Conservation (phyloP, 106 monocot species). For the Xerophyta viscosa region DNA sequence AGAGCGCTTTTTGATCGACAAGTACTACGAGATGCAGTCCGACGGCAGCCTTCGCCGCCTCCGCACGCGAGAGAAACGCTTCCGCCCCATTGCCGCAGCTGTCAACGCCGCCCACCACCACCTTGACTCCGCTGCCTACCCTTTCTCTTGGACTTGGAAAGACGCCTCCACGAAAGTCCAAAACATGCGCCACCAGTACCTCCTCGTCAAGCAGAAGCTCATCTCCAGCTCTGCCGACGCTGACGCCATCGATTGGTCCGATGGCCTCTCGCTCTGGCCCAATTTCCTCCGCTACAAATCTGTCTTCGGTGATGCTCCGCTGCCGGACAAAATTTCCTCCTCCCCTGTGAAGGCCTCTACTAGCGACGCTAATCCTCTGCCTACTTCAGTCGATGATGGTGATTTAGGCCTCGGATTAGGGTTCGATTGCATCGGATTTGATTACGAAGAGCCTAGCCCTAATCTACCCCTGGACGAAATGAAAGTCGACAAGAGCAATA, state of each 20-base stretch:
- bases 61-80: constrained; percentile 47
- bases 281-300: constrained; percentile 51
- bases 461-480: too few relatives aligned
- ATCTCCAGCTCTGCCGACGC: background rate
- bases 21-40: constrained; percentile 38
- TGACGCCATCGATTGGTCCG: constrained; percentile 11
- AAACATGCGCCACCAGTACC: constrained; percentile 79
- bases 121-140: constrained; percentile 30
- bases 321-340: constrained; percentile 9
- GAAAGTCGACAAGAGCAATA: too few relatives aligned
- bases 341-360: background rate
- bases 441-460: too few relatives aligned
- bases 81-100: constrained; percentile 48
- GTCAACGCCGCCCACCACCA: constrained; percentile 51
- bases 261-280: constrained; percentile 44
- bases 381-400: background rate
- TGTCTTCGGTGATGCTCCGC: constrained; percentile 52
- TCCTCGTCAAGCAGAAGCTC: constrained; percentile 63
- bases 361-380: background rate
- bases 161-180: constrained; percentile 66
- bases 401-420: constrained; percentile 16
- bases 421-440: background rate
- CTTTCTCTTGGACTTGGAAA: constrained; percentile 61
- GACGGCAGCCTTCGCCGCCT: constrained; percentile 24
- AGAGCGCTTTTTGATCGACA: constrained; percentile 40